phyloP scores from a whole-genome alignment of 306 rosid genomes.

The Delonix regia region DNA sequence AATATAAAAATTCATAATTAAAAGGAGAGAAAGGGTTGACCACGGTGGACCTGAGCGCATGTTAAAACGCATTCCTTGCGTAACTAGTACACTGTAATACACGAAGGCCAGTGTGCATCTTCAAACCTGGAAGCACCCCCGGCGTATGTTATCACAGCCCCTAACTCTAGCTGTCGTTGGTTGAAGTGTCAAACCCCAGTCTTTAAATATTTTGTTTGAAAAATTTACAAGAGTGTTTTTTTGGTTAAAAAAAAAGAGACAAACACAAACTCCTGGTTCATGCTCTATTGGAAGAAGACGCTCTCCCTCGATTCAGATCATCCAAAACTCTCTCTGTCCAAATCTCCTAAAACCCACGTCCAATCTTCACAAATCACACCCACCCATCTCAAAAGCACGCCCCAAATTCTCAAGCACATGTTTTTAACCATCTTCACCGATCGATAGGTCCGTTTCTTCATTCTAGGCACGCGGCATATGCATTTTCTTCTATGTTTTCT shows the following conservation, averaged over 20 bases:
- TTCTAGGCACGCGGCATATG: conserved; percentile 20
- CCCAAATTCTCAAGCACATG: conserved; percentile 15
- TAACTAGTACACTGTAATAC: conserved; percentile 27
- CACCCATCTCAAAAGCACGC: conserved; percentile 43
- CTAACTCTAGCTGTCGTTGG: conserved; percentile 7
- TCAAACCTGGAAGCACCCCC: background rate
- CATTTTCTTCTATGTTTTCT: conserved; percentile 22
- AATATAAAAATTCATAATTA: too few relatives aligned
- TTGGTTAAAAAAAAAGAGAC: background rate
- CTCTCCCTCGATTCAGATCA: conserved; percentile 60
- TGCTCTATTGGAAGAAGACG: conserved; percentile 58
- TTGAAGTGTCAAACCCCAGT: conserved; percentile 9
- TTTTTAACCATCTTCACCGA: conserved; percentile 31
- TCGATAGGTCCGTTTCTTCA: conserved; percentile 12
- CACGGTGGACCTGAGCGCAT: conserved; percentile 22
- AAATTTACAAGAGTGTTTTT: background rate
- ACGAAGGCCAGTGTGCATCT: conserved; percentile 43
- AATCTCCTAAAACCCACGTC: conserved; percentile 60
- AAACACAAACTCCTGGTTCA: conserved; percentile 44
- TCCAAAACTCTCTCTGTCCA: conserved; percentile 32
- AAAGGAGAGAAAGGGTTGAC: conserved; percentile 36
- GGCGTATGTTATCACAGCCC: conserved; percentile 40
- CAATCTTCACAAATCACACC: conserved; percentile 41
- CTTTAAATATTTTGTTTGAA: background rate
- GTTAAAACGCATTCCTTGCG: conserved; percentile 5